These are phyloP conservation scores for Boletus sp. DNA, from an alignment of 1,284 basidiomycete species.

Conservation along the genomic window DNA sequence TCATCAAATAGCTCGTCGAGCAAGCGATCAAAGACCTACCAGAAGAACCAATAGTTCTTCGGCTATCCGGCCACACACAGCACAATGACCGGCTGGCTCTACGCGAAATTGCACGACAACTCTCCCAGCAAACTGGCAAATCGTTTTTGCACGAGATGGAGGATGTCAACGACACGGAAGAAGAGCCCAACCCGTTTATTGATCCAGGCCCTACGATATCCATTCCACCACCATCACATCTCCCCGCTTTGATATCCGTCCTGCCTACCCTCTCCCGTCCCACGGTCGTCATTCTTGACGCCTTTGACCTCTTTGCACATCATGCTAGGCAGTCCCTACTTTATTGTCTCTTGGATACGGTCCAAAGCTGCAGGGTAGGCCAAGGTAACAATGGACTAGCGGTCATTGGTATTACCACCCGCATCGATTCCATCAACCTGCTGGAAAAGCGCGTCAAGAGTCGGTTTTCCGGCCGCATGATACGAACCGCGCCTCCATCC, in stretches of 20 bases:
- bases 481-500: slow-evolving; percentile 70
- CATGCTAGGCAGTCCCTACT: slow-evolving; percentile 88
- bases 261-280: slow-evolving; percentile 80
- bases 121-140: slow-evolving; percentile 68
- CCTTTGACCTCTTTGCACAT: slow-evolving; percentile 88
- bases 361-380: slow-evolving; percentile 65
- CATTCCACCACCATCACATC: slow-evolving; percentile 73
- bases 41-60: slow-evolving; percentile 69
- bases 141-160: slow-evolving; percentile 52
- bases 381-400: slow-evolving; percentile 69
- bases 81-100: slow-evolving; percentile 87
- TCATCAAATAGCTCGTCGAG: slow-evolving; percentile 56
- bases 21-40: slow-evolving; percentile 51
- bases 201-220: slow-evolving; percentile 40
- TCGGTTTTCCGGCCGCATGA: slow-evolving; percentile 89
- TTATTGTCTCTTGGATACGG: slow-evolving; percentile 88
- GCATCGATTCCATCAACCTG: slow-evolving; percentile 85
- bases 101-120: slow-evolving; percentile 87
- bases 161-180: slow-evolving; percentile 29
- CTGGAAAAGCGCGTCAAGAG: slow-evolving; percentile 96
- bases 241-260: slow-evolving; percentile 78
- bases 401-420: slow-evolving; percentile 81
- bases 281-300: slow-evolving; percentile 83
- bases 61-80: slow-evolving; percentile 85
- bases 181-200: slow-evolving; percentile 46